Evolutionary conservation across 768 basidiomycete genomes (phyloP), one percentile per base, ranked within the genome.

Genomic region (Chalciporus piperatus): DNA sequence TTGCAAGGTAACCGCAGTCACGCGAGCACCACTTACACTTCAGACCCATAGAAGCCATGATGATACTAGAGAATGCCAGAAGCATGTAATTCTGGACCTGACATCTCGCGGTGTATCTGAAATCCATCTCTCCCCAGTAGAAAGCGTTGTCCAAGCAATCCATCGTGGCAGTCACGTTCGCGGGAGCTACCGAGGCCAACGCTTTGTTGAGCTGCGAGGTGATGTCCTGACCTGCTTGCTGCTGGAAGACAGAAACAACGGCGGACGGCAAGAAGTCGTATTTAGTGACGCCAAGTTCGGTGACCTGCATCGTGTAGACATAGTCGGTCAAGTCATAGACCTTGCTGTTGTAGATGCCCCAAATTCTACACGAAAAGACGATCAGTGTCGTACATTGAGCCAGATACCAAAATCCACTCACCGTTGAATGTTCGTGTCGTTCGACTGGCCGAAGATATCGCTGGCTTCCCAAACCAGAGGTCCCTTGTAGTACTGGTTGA

Each of bases 241-340:
- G 74, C 63, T 80, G 72, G 67, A 83, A 87, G 5, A 85, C 62
- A 30, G 70, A 58, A 7, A 79, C 75, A 43, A 89, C 63, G 49
- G 65, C 59, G 12, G 61, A 39, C 53, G 84, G 73, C 20, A 89
- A 57, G 72, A 85, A 89, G 17, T 62, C 41, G 70, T 80, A 85
- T 48, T 72, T 59, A 6, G 74, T 62, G 32, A 71, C 64, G 19
- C 72, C 72, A 44, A 69, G 71, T 40, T 70, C 71, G 50, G 76
- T 76, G 35, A 69, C 70, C n/a, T 64, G 56, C 58, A 78, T 60
- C 0, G 85, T 87, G 60, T 80, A 76, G 57, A 87, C 72, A 63
- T 89, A 89, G 66, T 87, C 82, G 11, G 81, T 79, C 28, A 87
- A 60, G 58, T 87, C 85, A 65, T 82, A 89, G 28, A 89, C 66